Base-by-base conservation (phyloP, 352 stramenopile species). In the Globisporangium carolinianum region DNA sequence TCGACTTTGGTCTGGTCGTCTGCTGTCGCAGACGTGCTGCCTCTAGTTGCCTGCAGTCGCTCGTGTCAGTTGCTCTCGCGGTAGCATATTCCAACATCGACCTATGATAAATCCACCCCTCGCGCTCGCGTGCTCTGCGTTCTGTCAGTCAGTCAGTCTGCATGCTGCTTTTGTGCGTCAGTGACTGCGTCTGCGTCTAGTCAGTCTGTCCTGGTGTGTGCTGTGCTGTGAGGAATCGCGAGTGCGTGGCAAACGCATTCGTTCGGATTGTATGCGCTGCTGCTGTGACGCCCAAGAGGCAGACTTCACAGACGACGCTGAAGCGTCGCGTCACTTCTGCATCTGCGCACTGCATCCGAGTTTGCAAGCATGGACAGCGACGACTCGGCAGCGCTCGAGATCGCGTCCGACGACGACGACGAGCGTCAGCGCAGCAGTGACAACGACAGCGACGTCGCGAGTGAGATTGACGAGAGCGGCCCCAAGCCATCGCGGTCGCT, bases 371-470 rank as follows among this genome's bases (percentile, higher is more conserved):
- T 88, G 75, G 72, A 87, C 67, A 90, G 79, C 61, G 80, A 88
- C 76, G 77, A 85, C 68, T 87, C 75, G 64, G 75, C 60, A 1
- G 80, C 80, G 10, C 86, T 70, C 8, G 80, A 90, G 60, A 72
- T 90, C 54, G 72, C 72, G 59, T 87, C 77, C 32, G 80, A 90
- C 32, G 63, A 62, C 5, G 71, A 81, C 45, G 68, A 71, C 24
- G 24, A 24, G 24, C 24, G 24, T 2, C 24, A 15, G 42, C 41
- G 41, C 41, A 46, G 11, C 42, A 9, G 53, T 15, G 71, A 62
- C 54, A 71, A 66, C 32, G 73, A 73, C 42, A 83, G 76, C 57
- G 66, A 72, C 46, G 62, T 73, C 11, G 73, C 70, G 9, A 84
- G 79, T 38, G 74, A 86, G 50, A 65, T 87, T 59, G 68, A 71